Evolutionary conservation across 2,329 filamentous ascomycete genomes (phyloP).

Genomic region (Colletotrichum costaricense): DNA sequence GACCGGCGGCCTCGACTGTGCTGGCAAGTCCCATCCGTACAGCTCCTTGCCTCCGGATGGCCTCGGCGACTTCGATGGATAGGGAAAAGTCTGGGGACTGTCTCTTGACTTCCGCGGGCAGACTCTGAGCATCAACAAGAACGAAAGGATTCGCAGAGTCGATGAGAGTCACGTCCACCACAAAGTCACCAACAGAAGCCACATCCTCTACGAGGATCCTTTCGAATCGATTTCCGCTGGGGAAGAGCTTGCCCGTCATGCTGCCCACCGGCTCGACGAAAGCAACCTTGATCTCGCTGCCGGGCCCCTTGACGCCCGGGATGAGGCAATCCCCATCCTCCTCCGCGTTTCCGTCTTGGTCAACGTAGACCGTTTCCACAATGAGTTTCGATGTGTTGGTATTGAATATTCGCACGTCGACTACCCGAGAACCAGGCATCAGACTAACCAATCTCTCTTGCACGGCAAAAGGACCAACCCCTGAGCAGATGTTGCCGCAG

Average conservation of each 20-base stretch:
- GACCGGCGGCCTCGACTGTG: slow-evolving; percentile 46
- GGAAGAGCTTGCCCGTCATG: slow-evolving; percentile 68
- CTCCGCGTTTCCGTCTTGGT: slow-evolving; percentile 57
- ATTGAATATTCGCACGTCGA: slow-evolving; percentile 62
- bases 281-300: slow-evolving; percentile 65
- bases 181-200: slow-evolving; percentile 37
- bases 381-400: slow-evolving; percentile 71
- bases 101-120: slow-evolving; percentile 57
- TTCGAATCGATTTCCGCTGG: slow-evolving; percentile 64
- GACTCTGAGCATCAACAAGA: slow-evolving; percentile 63
- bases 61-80: slow-evolving; percentile 52
- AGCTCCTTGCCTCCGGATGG: slow-evolving; percentile 64
- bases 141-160: slow-evolving; percentile 53
- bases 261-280: slow-evolving; percentile 71
- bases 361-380: slow-evolving; percentile 62
- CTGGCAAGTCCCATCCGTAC: slow-evolving; percentile 67
- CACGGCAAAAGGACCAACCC: slow-evolving; percentile 69
- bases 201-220: slow-evolving; percentile 54
- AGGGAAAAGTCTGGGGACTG: slow-evolving; percentile 44
- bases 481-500: slow-evolving; percentile 72
- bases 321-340: slow-evolving; percentile 64
- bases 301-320: slow-evolving; percentile 67
- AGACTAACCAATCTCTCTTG: slow-evolving; percentile 57
- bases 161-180: slow-evolving; percentile 46
- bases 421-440: slow-evolving; percentile 25